phyloP scores from a whole-genome alignment of 108 stramenopile species.

The Aurantiochytrium sp. region DNA sequence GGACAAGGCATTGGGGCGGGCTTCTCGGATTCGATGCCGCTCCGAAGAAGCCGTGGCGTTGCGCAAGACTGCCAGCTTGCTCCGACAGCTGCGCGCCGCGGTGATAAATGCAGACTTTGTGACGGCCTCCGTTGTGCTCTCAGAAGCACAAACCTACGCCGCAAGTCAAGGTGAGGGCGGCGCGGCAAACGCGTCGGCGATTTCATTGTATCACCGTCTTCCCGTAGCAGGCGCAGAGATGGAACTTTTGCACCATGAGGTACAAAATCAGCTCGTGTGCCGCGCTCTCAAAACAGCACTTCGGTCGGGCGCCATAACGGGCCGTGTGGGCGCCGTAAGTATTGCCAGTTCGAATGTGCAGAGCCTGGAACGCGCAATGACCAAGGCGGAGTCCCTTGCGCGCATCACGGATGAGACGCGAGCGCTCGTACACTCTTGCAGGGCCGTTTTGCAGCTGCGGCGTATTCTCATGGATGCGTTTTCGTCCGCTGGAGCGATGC shows the following conservation, averaged over 20 bases:
- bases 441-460: not conserved
- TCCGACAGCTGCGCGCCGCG: not conserved
- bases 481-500: not conserved
- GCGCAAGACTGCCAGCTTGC: not conserved
- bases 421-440: not conserved
- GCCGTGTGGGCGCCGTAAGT: not conserved
- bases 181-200: not conserved
- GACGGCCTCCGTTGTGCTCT: not conserved
- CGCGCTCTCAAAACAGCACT: not conserved
- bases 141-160: not conserved
- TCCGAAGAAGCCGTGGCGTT: not conserved
- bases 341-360: not conserved
- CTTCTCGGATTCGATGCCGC: not conserved
- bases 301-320: not conserved
- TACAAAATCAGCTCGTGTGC: not conserved
- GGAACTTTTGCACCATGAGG: not conserved
- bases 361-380: not conserved
- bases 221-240: not conserved
- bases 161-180: not conserved
- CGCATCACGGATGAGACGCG: not conserved
- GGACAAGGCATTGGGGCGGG: not conserved
- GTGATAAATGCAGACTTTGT: not conserved
- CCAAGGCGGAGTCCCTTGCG: not conserved
- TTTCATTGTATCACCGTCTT: not conserved
- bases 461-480: not conserved